Conservation (phyloP, 495 filamentous ascomycete genomes). For the Clavariopsis aquatica region DNA sequence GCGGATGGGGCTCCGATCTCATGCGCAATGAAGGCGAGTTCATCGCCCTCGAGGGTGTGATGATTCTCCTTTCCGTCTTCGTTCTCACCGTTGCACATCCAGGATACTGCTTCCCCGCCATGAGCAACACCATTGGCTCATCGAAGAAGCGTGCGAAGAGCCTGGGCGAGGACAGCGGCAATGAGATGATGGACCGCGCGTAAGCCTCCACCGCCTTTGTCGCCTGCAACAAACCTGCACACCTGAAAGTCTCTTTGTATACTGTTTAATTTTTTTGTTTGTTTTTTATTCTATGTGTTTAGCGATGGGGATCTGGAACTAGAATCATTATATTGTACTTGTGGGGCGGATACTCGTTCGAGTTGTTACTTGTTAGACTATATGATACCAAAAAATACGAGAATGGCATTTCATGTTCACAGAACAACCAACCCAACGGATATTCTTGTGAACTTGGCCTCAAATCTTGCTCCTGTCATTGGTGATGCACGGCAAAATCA, state of each 20-base stretch:
- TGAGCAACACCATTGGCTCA: constrained; percentile 19
- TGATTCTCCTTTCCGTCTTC: constrained; percentile 29
- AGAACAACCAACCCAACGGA: no score
- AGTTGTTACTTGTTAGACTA: not conserved
- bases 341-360: no score
- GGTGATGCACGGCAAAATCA: not conserved
- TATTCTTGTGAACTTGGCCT: no score
- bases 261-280: not conserved
- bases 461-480: no score
- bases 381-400: not conserved
- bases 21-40: constrained; percentile 36
- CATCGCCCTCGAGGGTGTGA: constrained; percentile 38
- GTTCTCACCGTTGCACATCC: constrained; percentile 33
- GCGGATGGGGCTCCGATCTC: constrained; percentile 39
- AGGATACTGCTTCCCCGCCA: constrained; percentile 36
- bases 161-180: not conserved
- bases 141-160: constrained; percentile 14
- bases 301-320: not conserved
- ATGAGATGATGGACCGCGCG: constrained; percentile 26
- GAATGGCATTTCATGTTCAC: no score
- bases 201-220: not conserved
- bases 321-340: no score
- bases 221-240: no score
- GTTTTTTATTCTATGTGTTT: not conserved
- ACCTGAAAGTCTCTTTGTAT: not conserved